These are phyloP conservation scores for Fusarium buxicola DNA, from an alignment of 2,329 filamentous ascomycete species.

Conservation along the genomic window DNA sequence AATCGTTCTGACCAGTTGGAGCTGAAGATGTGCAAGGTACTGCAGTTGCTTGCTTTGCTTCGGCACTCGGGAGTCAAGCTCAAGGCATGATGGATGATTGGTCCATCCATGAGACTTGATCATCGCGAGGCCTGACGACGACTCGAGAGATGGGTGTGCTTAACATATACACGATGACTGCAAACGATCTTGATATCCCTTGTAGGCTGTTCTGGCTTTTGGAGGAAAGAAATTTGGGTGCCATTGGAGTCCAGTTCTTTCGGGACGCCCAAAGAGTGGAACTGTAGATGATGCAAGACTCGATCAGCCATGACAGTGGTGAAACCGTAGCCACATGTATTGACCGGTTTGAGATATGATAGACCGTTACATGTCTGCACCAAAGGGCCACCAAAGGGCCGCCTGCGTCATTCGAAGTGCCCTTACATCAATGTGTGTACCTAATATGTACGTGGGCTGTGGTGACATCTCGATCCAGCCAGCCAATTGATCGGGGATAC, in stretches of 20 bases:
- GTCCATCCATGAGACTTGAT: slow-evolving; percentile 2
- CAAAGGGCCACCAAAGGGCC: slow-evolving; percentile 5
- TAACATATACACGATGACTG: background rate
- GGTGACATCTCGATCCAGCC: slow-evolving; percentile 28
- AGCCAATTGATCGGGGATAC: slow-evolving; percentile 4
- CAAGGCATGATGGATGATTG: slow-evolving; percentile 20
- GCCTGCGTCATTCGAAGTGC: slow-evolving; percentile 21
- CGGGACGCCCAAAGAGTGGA: background rate
- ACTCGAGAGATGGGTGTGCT: background rate
- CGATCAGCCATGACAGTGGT: slow-evolving; percentile 22
- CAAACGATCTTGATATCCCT: background rate
- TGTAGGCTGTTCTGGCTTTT: too few species aligned
- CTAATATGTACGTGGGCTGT: slow-evolving; percentile 4
- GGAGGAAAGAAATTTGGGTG: too few species aligned
- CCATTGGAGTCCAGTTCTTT: too few species aligned
- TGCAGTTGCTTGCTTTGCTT: slow-evolving; percentile 11
- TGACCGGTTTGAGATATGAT: slow-evolving; percentile 18
- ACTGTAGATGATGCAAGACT: slow-evolving; percentile 14
- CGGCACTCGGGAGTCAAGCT: background rate
- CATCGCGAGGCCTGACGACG: background rate
- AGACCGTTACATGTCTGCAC: background rate
- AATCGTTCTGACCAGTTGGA: slow-evolving; percentile 8
- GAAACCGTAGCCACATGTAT: slow-evolving; percentile 32
- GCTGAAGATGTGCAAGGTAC: background rate
- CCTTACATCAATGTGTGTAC: slow-evolving; percentile 27